Evolutionary conservation across 78 protist genomes (phyloP).

Genomic region (Andalucia godoyi): DNA sequence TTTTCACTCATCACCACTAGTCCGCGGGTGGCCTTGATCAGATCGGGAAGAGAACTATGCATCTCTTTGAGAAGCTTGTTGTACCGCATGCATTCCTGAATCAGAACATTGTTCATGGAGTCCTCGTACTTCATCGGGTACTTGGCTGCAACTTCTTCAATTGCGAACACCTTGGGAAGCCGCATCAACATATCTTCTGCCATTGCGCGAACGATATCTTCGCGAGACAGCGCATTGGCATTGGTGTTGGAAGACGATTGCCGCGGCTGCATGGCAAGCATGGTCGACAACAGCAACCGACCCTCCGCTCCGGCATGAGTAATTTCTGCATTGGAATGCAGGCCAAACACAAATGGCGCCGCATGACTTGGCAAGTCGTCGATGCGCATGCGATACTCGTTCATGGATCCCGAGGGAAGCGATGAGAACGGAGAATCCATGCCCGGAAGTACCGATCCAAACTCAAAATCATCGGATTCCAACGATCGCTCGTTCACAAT

Average conservation of each 20-base stretch:
- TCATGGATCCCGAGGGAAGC: not conserved
- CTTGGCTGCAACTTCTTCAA: not conserved
- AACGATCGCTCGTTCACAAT: not conserved
- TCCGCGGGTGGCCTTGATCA: constrained; percentile 23
- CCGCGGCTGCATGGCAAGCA: constrained; percentile 24
- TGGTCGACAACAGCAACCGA: not conserved
- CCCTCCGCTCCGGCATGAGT: constrained; percentile 18
- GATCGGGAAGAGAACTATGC: not conserved
- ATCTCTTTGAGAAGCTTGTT: constrained; percentile 15
- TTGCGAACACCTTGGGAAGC: not conserved
- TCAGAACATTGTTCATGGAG: constrained; percentile 47
- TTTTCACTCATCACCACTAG: constrained; percentile 25
- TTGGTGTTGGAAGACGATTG: not conserved
- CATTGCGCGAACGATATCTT: not conserved
- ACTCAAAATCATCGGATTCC: constrained; percentile 9
- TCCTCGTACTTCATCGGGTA: constrained; percentile 20
- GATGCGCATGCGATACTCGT: constrained; percentile 6
- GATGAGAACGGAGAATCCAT: not conserved
- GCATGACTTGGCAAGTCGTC: too few relatives aligned
- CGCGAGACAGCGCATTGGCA: too few relatives aligned
- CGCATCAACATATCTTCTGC: not conserved
- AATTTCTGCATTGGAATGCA: constrained; percentile 45
- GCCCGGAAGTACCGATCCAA: constrained; percentile 11
- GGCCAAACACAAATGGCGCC: constrained; percentile 15
- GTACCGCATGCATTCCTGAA: constrained; percentile 48